Percentiles rank a stretch among this genome's conserved stretches.
Conservation (phyloP, 1,284 basidiomycete genomes). For the Malassezia dermatis region DNA sequence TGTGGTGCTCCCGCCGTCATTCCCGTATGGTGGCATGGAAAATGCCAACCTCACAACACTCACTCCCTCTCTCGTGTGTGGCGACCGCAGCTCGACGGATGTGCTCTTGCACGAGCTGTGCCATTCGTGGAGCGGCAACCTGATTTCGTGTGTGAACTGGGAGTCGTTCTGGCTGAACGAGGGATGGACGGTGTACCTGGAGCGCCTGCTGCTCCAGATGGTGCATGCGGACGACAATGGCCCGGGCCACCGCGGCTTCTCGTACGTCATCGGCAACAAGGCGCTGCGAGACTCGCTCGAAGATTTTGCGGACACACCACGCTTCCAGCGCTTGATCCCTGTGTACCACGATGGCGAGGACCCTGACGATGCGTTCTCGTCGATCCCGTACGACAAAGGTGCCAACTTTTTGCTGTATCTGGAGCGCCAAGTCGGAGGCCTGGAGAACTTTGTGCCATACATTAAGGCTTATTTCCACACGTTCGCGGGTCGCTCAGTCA, state of each 20-base stretch:
- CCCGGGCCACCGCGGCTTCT: slow-evolving; percentile 68
- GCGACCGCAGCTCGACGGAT: slow-evolving; percentile 38
- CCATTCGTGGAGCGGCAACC: slow-evolving; percentile 44
- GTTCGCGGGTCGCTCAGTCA: slow-evolving; percentile 63
- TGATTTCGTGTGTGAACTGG: slow-evolving; percentile 45
- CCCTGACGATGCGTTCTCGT: slow-evolving; percentile 51
- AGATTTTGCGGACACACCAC: slow-evolving; percentile 51
- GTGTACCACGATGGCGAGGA: slow-evolving; percentile 71
- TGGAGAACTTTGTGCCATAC: slow-evolving; percentile 56
- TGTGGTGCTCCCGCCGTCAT: slow-evolving; percentile 81
- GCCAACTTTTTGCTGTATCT: slow-evolving; percentile 61
- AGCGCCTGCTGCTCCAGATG: slow-evolving; percentile 66
- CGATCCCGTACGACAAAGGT: slow-evolving; percentile 65
- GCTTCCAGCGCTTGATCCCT: slow-evolving; percentile 75
- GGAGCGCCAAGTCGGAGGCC: slow-evolving; percentile 69
- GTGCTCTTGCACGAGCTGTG: slow-evolving; percentile 51
- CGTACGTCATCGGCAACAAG: slow-evolving; percentile 66
- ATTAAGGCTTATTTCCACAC: slow-evolving; percentile 62
- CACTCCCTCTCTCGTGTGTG: slow-evolving; percentile 41
- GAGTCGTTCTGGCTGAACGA: slow-evolving; percentile 48
- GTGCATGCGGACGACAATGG: slow-evolving; percentile 56
- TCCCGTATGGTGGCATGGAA: slow-evolving; percentile 59
- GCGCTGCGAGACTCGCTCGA: slow-evolving; percentile 63
- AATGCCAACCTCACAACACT: slow-evolving; percentile 46
- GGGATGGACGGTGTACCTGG: slow-evolving; percentile 86